Evolutionary conservation across 2,329 filamentous ascomycete genomes (phyloP), one percentile per base, ranked within the genome.

Genomic region (Phaeosphaeriaceae sp.): DNA sequence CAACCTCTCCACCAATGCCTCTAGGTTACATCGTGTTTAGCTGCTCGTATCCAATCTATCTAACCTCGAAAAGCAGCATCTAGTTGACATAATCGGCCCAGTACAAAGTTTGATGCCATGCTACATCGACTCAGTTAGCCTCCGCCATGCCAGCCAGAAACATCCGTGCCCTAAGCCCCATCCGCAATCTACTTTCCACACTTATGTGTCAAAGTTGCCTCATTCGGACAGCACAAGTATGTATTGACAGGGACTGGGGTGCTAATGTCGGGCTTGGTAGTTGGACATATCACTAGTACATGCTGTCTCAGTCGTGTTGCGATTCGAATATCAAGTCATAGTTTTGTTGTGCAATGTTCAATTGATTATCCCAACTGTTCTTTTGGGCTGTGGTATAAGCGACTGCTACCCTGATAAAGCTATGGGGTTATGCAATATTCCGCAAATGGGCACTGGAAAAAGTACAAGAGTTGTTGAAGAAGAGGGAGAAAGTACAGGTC

Each of bases 91-190:
- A 15, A 36, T 36, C 13, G 7, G 13, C 31, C 31, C 31, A 36
- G 7, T 3, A 36, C 31, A 13, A 36, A 15, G 31, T 36, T 36
- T 36, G 31, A 3, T 13, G 11, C 31, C 9, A 13, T 36, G 31
- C 3, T 3, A 36, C 6, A 7, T 15, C 31, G 31, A 36, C 31
- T 36, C 31, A 36, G 7, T 11, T 36, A 36, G 31, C 21, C 10
- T 13, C 7, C 6, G 7, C n/a, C 48, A 46, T 46, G 20, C 31
- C 22, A 11, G 13, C 13, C 24, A 50, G n/a, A 53, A 49, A 48
- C 49, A 60, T 60, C 57, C 57, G 57, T 60, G 57, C 57, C 48
- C 57, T 53, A 60, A 60, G 57, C 57, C 57, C 53, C 57, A 56
- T 53, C 51, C 54, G 19, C 53, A 56, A 60, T 60, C 57, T 60